Base-by-base conservation (phyloP, 1,284 basidiomycete species). In the Cryptococcus floricola region DNA sequence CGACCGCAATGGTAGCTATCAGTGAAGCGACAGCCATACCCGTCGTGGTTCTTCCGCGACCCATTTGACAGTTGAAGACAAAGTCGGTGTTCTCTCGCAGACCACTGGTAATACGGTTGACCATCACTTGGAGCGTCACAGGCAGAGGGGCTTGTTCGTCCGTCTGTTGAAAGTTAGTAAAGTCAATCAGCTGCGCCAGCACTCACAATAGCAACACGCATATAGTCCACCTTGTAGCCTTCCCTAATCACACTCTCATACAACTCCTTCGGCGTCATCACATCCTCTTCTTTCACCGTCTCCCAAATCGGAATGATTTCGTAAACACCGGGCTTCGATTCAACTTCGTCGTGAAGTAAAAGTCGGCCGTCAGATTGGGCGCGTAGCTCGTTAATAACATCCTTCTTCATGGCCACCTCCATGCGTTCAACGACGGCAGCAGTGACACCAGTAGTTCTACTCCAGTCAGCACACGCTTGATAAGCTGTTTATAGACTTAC, bases 111-210 rank as follows among this genome's bases (percentile, higher is more conserved):
- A 96, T 83, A 23, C 92, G 84, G 37, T 85, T 82, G 31, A 94
- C 81, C 44, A 98, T 80, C 54, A 87, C 85, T 38, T 83, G 85
- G 34, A 96, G 82, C 6, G 91, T 90, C 41, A 82, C 87, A 0
- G 93, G 94, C 14, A 97, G 80, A 1, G 94, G 93, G 0, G 93
- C 91, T 79, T 95, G 93, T 75, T 97, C 93, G 68, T 97, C 94
- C 13, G 92, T 97, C 91, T 92, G 23, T 18, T 28, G 19, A 37
- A 8, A 18, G 31, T 38, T 34, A n/a, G 19, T 48, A 4, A 18
- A 10, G 18, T 37, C 39, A 46, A 34, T 10, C 18, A n/a, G 45
- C 38, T 16, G 37, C 4, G 10, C 31, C 7, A 34, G 6, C 14
- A 79, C 87, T 66, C 70, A 91, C 89, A 66, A 91, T 91, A 23